These are phyloP conservation scores for Lanmaoa pseudosensibilis DNA, from an alignment of 768 basidiomycete genomes.

Conservation along the genomic window DNA sequence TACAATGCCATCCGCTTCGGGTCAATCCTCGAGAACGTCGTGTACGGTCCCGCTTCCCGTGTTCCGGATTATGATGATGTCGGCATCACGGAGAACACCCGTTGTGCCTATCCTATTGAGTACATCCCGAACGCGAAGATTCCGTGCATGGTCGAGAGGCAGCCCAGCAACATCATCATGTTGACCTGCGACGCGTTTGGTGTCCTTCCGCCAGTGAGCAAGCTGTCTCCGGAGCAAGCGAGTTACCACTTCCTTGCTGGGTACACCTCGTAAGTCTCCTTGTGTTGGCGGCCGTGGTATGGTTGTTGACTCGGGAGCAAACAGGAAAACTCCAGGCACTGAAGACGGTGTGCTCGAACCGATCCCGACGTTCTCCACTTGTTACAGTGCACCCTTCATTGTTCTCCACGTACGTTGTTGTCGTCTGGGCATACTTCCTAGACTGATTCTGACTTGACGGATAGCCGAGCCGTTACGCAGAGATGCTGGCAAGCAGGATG, in stretches of 20 bases:
- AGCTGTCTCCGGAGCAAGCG: conserved; percentile 90
- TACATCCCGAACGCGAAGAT: conserved; percentile 94
- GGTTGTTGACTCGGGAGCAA: conserved; percentile 19
- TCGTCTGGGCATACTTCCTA: not conserved
- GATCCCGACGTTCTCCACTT: conserved; percentile 98
- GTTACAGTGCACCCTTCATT: conserved; percentile 99
- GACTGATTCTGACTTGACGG: conserved; percentile 2
- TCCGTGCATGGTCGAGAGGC: conserved; percentile 82
- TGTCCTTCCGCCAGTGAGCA: conserved; percentile 94
- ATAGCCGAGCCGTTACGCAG: conserved; percentile 88
- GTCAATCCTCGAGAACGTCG: conserved; percentile 98
- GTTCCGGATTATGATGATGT: conserved; percentile 94
- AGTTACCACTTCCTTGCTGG: conserved; percentile 98
- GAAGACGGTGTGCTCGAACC: conserved; percentile 98
- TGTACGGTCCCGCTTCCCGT: conserved; percentile 84
- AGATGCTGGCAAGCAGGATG: conserved; percentile 97
- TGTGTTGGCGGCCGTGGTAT: not conserved
- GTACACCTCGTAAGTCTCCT: conserved; percentile 76
- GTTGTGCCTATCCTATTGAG: conserved; percentile 99
- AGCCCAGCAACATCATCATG: conserved; percentile 96
- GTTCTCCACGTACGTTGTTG: conserved; percentile 74
- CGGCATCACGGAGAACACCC: conserved; percentile 98
- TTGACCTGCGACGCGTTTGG: conserved; percentile 98
- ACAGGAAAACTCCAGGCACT: conserved; percentile 95
- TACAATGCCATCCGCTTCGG: conserved; percentile 94